These are phyloP conservation scores for Melanogaster broomeanus DNA, from an alignment of 768 basidiomycete species.

Conservation along the genomic window DNA sequence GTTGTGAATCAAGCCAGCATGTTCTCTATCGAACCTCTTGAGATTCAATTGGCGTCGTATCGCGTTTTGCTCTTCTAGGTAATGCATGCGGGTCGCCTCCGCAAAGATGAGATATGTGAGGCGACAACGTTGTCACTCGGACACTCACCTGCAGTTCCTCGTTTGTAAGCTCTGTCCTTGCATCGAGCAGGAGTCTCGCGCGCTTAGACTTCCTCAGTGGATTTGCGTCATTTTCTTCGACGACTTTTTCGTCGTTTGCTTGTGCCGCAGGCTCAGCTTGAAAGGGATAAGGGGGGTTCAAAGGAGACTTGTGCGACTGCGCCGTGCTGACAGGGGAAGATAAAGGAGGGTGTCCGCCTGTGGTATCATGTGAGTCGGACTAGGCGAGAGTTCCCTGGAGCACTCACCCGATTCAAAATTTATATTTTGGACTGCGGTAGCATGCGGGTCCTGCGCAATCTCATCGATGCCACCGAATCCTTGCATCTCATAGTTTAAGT, in stretches of 20 bases:
- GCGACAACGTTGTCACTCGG: background rate
- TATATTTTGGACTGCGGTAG: conserved; percentile 1
- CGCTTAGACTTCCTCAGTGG: conserved; percentile 47
- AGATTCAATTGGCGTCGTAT: conserved; percentile 51
- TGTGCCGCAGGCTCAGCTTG: background rate
- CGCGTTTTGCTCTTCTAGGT: conserved; percentile 60
- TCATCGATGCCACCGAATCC: conserved; percentile 1
- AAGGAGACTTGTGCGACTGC: conserved; percentile 2
- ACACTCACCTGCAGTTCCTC: conserved; percentile 69
- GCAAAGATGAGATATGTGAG: background rate
- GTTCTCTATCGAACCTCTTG: conserved; percentile 60
- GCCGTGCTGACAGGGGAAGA: conserved; percentile 2
- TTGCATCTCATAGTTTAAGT: conserved; percentile 27
- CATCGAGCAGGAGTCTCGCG: conserved; percentile 61
- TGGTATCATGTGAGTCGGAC: background rate
- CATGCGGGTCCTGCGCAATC: background rate
- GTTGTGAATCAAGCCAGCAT: conserved; percentile 53
- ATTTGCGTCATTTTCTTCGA: background rate
- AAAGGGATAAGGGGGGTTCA: conserved; percentile 2
- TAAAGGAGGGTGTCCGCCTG: conserved; percentile 6
- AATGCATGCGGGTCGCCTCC: conserved; percentile 65
- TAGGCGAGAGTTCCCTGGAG: background rate
- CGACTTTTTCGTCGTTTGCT: background rate
- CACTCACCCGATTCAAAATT: conserved; percentile 8
- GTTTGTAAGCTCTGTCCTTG: conserved; percentile 78